Evolutionary conservation across 208 protist species (phyloP).

Genomic region (Trypanosoma brucei): DNA sequence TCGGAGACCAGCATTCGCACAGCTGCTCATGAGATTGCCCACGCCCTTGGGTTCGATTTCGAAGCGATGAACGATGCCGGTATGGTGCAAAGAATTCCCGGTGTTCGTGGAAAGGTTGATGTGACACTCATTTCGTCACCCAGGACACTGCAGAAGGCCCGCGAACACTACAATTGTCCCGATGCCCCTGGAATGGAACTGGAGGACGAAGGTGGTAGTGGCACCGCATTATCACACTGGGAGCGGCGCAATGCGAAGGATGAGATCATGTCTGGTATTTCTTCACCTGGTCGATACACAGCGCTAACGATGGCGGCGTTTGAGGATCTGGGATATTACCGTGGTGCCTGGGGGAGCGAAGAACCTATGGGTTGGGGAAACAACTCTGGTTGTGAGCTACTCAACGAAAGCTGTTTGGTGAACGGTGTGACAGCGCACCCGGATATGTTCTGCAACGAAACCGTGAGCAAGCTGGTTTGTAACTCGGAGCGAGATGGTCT

Average conservation of each 20-base stretch:
- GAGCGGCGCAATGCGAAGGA: constrained; percentile 9
- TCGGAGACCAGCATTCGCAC: constrained; percentile 17
- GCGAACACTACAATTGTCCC: constrained; percentile 63
- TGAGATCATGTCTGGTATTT: constrained; percentile 7
- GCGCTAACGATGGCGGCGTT: constrained; percentile 73
- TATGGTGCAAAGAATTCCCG: constrained; percentile 8
- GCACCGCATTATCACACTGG: constrained; percentile 22
- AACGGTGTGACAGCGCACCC: constrained; percentile 28
- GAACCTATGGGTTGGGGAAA: constrained; percentile 68
- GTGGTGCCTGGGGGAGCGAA: constrained; percentile 41
- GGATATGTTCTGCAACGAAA: constrained; percentile 42
- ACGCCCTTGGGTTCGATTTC: constrained; percentile 62
- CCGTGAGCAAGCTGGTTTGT: constrained; percentile 13
- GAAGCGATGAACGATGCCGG: constrained; percentile 1
- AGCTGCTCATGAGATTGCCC: constrained; percentile 75
- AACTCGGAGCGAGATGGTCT: constrained; percentile 21
- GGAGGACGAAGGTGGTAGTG: constrained; percentile 52
- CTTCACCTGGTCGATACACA: constrained; percentile 32
- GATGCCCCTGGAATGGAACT: constrained; percentile 53
- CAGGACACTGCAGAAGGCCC: constrained; percentile 26
- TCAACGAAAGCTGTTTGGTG: constrained; percentile 38
- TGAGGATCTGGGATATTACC: constrained; percentile 76
- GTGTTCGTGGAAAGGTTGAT: constrained; percentile 41
- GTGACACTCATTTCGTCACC: constrained; percentile 26
- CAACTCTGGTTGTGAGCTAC: constrained; percentile 47